Evolutionary conservation across 495 filamentous ascomycete genomes (phyloP), one percentile per base, ranked within the genome.

Genomic region (Aspergillus ellipticus): DNA sequence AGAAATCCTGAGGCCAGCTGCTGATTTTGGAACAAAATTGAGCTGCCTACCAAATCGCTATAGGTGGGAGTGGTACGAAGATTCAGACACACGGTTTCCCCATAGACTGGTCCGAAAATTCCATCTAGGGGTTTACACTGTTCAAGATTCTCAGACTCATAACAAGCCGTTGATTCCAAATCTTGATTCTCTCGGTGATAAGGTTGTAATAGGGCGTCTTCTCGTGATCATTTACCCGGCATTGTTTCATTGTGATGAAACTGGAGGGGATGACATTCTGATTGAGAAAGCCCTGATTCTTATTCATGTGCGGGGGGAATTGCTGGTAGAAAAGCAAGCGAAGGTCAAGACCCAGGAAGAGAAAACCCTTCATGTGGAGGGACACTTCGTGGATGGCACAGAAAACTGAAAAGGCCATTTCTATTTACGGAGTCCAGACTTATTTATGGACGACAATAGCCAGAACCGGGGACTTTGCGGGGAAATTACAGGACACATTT

Each of bases 11-110:
- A 8, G 4, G 6, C 39, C 21, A 16, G 39, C 48, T 24, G 39
- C 54, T 7, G 35, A 46, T 15, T 47, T 57, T 17, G 22, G 39
- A 16, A 17, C 16, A 6, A 51, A 28, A 17, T 51, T 57, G 54
- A 33, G 17, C 26, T 21, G 47, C 28, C n/a, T 47, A 13, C 10
- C 45, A 6, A 37, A 17, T 4, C 15, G 24, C 11, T 55, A 55
- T 19, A 22, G 16, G 9, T 55, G 53, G 53, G 43, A 41, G 11
- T 49, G 31, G 53, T 55, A 42, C 22, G 11, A 5, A 9, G 43
- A 26, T 9, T n/a, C n/a, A n/a, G n/a, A n/a, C n/a, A n/a, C n/a
- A n/a, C n/a, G n/a, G n/a, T n/a, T n/a, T n/a, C n/a, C n/a, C n/a
- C n/a, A n/a, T n/a, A n/a, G 21, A 21, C 6, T 39, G 2, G 29